A percentile compares a stretch with the other conserved stretches of the same genome.
Evolutionary conservation across 345 rosid genomes (phyloP).

Genomic region (Boechera divaricarpa): DNA sequence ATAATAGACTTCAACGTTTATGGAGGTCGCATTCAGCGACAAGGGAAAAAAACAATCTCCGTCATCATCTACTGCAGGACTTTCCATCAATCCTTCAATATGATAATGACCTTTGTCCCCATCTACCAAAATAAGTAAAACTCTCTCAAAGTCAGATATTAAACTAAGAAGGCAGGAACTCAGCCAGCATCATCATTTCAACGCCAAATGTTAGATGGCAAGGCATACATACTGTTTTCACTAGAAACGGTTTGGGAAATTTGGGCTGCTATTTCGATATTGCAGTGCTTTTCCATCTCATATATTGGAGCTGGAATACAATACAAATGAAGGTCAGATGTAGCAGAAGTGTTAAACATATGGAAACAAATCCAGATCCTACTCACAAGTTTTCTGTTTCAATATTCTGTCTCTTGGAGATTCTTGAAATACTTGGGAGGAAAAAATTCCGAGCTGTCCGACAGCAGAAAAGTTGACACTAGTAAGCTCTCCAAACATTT

Average conservation of each 20-base stretch:
- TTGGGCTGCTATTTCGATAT: constrained; percentile 92
- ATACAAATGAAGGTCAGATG: constrained; percentile 34
- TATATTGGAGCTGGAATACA: constrained; percentile 75
- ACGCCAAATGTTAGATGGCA: constrained; percentile 15
- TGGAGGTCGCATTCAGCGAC: constrained; percentile 84
- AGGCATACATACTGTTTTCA: constrained; percentile 42
- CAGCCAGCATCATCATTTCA: constrained; percentile 19
- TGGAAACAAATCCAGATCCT: constrained; percentile 6
- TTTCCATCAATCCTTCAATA: constrained; percentile 92
- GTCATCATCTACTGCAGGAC: constrained; percentile 93
- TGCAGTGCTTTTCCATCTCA: constrained; percentile 98
- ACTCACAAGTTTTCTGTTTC: constrained; percentile 81
- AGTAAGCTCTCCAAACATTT: constrained; percentile 16
- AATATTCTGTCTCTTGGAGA: constrained; percentile 76
- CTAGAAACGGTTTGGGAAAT: constrained; percentile 61
- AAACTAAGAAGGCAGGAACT: constrained; percentile 15
- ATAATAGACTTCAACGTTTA: constrained; percentile 92
- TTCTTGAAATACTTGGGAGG: constrained; percentile 95
- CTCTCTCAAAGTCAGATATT: constrained; percentile 11
- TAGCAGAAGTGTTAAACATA: constrained; percentile 10
- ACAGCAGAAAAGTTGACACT: constrained; percentile 23
- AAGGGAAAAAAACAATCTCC: constrained; percentile 90
- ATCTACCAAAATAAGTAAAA: constrained; percentile 54
- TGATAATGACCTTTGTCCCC: constrained; percentile 75
- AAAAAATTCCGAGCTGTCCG: constrained; percentile 94